Percentiles rank a stretch among this genome's conserved stretches.
phyloP scores from a whole-genome alignment of 345 rosid genomes.

The Anacardium occidentale region DNA sequence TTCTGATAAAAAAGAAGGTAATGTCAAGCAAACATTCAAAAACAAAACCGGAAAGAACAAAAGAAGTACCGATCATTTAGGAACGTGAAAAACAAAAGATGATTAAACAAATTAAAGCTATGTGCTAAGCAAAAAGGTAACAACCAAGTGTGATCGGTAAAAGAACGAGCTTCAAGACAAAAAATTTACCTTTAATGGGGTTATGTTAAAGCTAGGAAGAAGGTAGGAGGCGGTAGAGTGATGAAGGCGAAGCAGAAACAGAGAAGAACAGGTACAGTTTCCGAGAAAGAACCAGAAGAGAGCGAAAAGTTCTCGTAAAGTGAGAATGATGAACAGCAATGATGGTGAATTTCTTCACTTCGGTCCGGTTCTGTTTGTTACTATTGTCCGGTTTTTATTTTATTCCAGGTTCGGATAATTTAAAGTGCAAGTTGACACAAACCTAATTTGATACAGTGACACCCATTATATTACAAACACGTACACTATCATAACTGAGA shows the following conservation, averaged over 20 bases:
- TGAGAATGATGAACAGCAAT: not conserved
- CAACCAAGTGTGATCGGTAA: too few relatives aligned
- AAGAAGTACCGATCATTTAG: too few relatives aligned
- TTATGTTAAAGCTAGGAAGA: constrained; percentile 11
- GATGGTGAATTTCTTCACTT: not conserved
- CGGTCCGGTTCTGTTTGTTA: constrained; percentile 4
- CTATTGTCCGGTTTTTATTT: not conserved
- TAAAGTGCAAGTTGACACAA: too few relatives aligned
- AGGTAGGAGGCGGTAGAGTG: constrained; percentile 17
- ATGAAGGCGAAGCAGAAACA: constrained; percentile 1
- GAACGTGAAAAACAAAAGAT: not conserved
- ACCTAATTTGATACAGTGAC: too few relatives aligned
- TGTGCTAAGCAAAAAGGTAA: too few relatives aligned
- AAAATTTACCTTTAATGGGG: too few relatives aligned
- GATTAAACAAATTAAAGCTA: not conserved
- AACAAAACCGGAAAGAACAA: not conserved
- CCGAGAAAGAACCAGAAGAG: constrained; percentile 11
- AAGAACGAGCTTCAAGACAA: too few relatives aligned
- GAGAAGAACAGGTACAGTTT: constrained; percentile 13
- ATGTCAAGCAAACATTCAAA: not conserved
- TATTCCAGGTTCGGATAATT: not conserved
- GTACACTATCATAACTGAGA: too few relatives aligned
- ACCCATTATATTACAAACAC: too few relatives aligned
- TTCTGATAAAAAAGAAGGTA: constrained; percentile 17
- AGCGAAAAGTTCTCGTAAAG: constrained; percentile 23